phyloP scores from a whole-genome alignment of 768 basidiomycete species.

The Tricholoma saponaceum region DNA sequence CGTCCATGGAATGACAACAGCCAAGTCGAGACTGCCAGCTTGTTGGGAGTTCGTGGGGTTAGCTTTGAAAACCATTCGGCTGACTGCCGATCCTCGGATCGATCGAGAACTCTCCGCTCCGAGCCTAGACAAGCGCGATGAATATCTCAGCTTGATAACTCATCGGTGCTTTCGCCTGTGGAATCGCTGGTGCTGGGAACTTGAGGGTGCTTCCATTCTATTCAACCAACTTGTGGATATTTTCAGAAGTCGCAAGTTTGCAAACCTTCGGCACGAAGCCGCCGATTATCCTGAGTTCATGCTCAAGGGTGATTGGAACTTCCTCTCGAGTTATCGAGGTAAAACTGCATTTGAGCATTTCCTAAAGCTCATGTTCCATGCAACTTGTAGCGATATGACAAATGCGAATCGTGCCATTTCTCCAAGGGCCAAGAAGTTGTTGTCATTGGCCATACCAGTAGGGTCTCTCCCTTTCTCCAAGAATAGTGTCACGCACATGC shows the following conservation, averaged over 20 bases:
- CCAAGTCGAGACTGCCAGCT: slow-evolving; percentile 36
- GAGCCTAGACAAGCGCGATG: slow-evolving; percentile 53
- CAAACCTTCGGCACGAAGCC: slow-evolving; percentile 59
- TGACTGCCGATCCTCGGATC: slow-evolving; percentile 42
- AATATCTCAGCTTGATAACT: slow-evolving; percentile 66
- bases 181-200: slow-evolving; percentile 73
- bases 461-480: slow-evolving; percentile 64
- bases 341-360: slow-evolving; percentile 81
- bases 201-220: slow-evolving; percentile 51
- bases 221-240: slow-evolving; percentile 66
- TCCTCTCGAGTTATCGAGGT: slow-evolving; percentile 45
- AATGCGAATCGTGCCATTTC: slow-evolving; percentile 29
- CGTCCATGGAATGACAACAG: slow-evolving; percentile 34
- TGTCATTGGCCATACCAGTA: slow-evolving; percentile 70
- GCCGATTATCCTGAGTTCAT: slow-evolving; percentile 74
- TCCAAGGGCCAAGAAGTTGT: slow-evolving; percentile 57
- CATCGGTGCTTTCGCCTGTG: slow-evolving; percentile 72
- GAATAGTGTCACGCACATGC: slow-evolving; percentile 39
- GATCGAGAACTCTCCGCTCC: slow-evolving; percentile 35
- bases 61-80: slow-evolving; percentile 56
- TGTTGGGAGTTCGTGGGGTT: slow-evolving; percentile 63
- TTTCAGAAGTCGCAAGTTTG: slow-evolving; percentile 74
- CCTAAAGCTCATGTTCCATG: slow-evolving; percentile 75
- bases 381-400: slow-evolving; percentile 29
- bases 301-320: slow-evolving; percentile 44